Evolutionary conservation across 2,329 filamentous ascomycete species (phyloP).

Genomic region (Chrysoporthe austroafricana): DNA sequence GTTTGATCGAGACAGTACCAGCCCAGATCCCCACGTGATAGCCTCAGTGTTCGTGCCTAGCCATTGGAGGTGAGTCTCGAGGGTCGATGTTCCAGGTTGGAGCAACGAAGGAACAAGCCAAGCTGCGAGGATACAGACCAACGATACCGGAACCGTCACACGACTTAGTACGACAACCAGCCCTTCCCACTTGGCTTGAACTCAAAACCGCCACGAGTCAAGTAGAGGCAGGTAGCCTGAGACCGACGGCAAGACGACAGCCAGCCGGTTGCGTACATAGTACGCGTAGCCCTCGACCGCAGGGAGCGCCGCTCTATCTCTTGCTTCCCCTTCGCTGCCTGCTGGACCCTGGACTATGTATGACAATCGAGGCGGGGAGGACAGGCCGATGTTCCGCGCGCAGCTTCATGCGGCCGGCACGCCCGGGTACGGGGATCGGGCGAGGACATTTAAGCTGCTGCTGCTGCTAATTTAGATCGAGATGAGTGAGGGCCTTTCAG

Average conservation of each 20-base stretch:
- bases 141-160: no score
- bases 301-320: background rate
- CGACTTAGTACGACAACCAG: no score
- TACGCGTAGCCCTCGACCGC: no score
- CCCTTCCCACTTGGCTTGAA: no score
- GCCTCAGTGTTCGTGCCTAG: background rate
- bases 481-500: background rate
- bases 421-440: background rate
- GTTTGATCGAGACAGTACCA: background rate
- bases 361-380: constrained; percentile 6
- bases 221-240: no score
- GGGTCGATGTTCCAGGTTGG: background rate
- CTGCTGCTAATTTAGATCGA: background rate
- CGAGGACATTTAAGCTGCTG: background rate
- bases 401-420: background rate
- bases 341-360: background rate
- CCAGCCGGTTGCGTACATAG: constrained; percentile 12
- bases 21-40: background rate
- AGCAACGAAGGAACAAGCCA: background rate
- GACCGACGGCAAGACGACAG: background rate
- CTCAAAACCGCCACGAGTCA: no score
- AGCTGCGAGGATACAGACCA: no score
- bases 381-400: background rate
- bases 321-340: background rate
- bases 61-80: background rate